Base-by-base conservation (phyloP, 495 filamentous ascomycete species). In the Schizothecium vesticola region DNA sequence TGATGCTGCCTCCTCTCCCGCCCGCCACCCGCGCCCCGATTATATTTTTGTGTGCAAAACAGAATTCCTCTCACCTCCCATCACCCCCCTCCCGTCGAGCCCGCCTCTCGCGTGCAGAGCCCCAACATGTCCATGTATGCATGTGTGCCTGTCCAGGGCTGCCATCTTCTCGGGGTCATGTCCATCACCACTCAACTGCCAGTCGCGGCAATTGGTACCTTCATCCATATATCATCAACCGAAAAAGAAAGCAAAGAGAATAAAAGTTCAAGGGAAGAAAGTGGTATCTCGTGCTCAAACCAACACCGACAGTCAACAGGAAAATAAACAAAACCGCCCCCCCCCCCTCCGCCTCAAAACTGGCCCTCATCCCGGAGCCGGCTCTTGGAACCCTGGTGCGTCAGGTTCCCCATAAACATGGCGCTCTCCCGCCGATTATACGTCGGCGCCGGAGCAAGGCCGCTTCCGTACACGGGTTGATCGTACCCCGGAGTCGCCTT, bases 391-490 rank as follows among this genome's bases (percentile, higher is more conserved):
- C 75, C 73, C 70, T 82, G 80, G 24, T 82, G 79, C 67, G 71
- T 81, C 62, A 83, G 75, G 9, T 74, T 79, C 22, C 78, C 79
- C 80, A 82, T 80, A 60, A 82, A 80, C 78, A 84, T 82, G 22
- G 75, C 33, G 69, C 82, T 84, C 70, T 84, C 82, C 55, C 82
- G 76, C 33, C 80, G 76, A 62, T 65, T 73, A 61, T 78, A 79
- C 56, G 59, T 66, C 25, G 77, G 75, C 2, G 79, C 78, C 19
- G 76, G 72, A 1, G 78, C 72, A 22, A 73, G 74, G 3, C 79
- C 78, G 59, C 70, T 73, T 70, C 79, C 76, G 59, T 82, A 84
- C 64, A 74, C 66, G 13, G 79, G 78, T 11, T 80, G 76, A 70
- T 84, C 82, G 69, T 83, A 84, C 1, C 72, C 76, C 4, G 75